A percentile compares a stretch with the other conserved stretches of the same genome.
Evolutionary conservation across 768 basidiomycete genomes (phyloP).

Genomic region (Kwoniella sp.): DNA sequence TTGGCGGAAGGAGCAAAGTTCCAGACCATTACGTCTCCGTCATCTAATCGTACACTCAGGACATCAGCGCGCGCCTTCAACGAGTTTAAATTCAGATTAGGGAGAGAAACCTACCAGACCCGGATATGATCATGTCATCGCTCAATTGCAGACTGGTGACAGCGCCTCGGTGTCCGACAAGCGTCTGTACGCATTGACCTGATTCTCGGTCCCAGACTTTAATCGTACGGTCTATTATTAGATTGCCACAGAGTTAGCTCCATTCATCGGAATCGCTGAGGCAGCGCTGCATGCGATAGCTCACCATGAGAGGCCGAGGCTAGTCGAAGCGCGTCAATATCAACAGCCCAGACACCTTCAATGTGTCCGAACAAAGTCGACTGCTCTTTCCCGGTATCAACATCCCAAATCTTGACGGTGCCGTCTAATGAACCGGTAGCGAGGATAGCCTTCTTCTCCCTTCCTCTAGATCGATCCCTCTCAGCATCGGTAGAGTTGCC

Average conservation of each 20-base stretch:
- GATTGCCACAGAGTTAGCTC: neutral
- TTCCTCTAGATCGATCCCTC: constrained; percentile 13
- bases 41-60: constrained; percentile 60
- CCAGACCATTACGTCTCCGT: constrained; percentile 85
- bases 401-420: constrained; percentile 94
- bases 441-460: constrained; percentile 61
- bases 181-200: constrained; percentile 79
- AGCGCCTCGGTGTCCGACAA: constrained; percentile 91
- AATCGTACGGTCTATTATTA: constrained; percentile 34
- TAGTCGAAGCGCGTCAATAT: constrained; percentile 84
- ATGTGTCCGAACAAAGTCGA: constrained; percentile 94
- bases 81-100: neutral
- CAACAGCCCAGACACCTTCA: constrained; percentile 96
- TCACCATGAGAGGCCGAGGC: constrained; percentile 89
- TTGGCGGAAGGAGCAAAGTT: constrained; percentile 54
- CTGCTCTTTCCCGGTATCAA: constrained; percentile 75
- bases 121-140: constrained; percentile 95
- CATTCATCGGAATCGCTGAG: constrained; percentile 3
- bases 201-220: constrained; percentile 94
- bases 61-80: neutral
- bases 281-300: constrained; percentile 39
- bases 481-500: neutral
- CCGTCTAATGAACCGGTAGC: constrained; percentile 91
- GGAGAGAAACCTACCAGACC: constrained; percentile 60
- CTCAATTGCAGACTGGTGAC: constrained; percentile 87